These are phyloP conservation scores for Pseudoneurospora amorphoporcata DNA, from an alignment of 495 filamentous ascomycete genomes.

Conservation along the genomic window DNA sequence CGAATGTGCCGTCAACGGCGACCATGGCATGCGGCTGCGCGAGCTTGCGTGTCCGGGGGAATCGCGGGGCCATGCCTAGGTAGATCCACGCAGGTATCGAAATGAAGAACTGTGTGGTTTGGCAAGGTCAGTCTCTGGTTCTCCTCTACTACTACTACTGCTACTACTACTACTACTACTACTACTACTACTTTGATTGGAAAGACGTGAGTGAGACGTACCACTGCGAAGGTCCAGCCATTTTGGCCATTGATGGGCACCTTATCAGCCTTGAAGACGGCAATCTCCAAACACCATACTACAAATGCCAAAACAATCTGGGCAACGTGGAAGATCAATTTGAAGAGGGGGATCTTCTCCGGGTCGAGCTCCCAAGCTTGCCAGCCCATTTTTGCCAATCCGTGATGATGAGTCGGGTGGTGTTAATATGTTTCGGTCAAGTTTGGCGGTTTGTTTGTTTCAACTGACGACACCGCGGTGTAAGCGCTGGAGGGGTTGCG, in stretches of 20 bases:
- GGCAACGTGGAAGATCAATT: conserved; percentile 44
- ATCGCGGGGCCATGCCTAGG: conserved; percentile 72
- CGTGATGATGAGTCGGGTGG: not conserved
- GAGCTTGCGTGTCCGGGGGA: conserved; percentile 66
- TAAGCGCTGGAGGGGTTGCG: not conserved
- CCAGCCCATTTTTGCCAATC: conserved; percentile 15
- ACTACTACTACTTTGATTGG: not conserved
- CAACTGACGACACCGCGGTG: not conserved
- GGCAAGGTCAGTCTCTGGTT: conserved; percentile 1
- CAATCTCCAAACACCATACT: conserved; percentile 62
- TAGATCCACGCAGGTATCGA: conserved; percentile 76
- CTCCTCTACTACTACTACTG: not conserved
- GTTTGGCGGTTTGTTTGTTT: not conserved
- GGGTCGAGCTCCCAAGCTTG: conserved; percentile 38
- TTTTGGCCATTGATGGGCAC: conserved; percentile 56
- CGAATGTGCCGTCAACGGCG: conserved; percentile 59
- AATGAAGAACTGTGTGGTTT: conserved; percentile 61
- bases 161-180: too few relatives aligned
- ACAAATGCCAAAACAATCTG: conserved; percentile 63
- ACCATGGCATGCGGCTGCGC: conserved; percentile 78
- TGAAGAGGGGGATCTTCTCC: conserved; percentile 44
- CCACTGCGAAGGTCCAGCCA: conserved; percentile 69
- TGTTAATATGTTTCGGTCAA: not conserved
- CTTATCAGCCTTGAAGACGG: conserved; percentile 52
- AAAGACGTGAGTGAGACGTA: conserved; percentile 31